Evolutionary conservation across 2,329 filamentous ascomycete genomes (phyloP), one percentile per base, ranked within the genome.

Genomic region (Colletotrichum graminicola): DNA sequence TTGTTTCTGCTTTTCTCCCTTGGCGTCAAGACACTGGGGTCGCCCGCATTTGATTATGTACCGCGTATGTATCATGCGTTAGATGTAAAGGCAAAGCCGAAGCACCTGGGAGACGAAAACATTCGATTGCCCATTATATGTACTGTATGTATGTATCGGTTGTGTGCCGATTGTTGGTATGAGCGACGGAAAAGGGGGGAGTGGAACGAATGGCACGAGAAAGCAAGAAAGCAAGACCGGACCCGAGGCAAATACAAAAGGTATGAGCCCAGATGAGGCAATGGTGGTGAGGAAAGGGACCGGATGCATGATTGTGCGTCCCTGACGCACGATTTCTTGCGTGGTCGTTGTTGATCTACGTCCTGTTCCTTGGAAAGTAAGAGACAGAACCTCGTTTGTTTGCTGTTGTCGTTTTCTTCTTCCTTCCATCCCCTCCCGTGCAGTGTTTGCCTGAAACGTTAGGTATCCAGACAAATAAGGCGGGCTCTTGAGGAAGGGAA

Each of bases 1-100:
- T 32, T 41, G 51, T 68, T 71, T 68, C 68, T 67, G 45, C 41
- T 59, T 52, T 52, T 68, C 56, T 52, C 65, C 41, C 63, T 71
- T 67, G 56, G 43, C 43, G 57, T 43, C 11, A 29, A 43, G 41
- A 59, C 52, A 43, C 14, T n/a, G 34, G 43, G 21, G 21, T 1
- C 43, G 11, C 43, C 21, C 16, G 36, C 34, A 52, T 41, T 45
- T 49, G 61, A 14, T 52, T 49, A 49, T 23, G 34, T 63, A 51
- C 26, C 18, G 47, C 43, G 39, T 18, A 21, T 54, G 49, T 54
- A 43, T 63, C 34, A 54, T 54, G 57, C 41, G 61, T 54, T 47
- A 41, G 61, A 63, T 8, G 23, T 18, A 67, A 57, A 68, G 52
- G 57, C 54, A 51, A 52, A 66, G 41, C 36, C 32, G 61, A 36